phyloP scores from a whole-genome alignment of 176 grass and related monocot genomes.

The Ensete ventricosum region DNA sequence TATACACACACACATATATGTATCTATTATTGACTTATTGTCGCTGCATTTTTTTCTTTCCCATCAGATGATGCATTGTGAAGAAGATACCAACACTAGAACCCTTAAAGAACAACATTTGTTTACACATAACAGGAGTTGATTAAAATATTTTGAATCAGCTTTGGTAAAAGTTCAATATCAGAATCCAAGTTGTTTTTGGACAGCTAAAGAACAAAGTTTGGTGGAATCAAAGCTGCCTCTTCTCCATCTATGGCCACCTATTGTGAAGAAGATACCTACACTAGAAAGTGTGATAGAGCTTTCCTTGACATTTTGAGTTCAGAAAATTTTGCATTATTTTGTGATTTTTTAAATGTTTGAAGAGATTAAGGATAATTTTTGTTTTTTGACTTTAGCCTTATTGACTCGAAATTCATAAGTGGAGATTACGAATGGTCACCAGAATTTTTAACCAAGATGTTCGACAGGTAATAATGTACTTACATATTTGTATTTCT shows the following conservation, averaged over 20 bases:
- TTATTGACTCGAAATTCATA: constrained; percentile 66
- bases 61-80: no score
- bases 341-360: constrained; percentile 73
- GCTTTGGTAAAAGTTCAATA: no score
- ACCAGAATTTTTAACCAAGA: constrained; percentile 51
- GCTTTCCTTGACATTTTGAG: constrained; percentile 57
- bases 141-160: no score
- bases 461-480: constrained; percentile 54
- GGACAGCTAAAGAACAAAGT: no score
- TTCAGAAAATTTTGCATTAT: constrained; percentile 71
- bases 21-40: no score
- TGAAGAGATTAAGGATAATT: constrained; percentile 36
- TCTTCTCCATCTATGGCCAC: not conserved
- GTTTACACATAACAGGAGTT: no score
- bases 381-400: constrained; percentile 46
- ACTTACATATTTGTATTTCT: constrained; percentile 11
- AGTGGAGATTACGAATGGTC: constrained; percentile 55
- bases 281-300: constrained; percentile 54
- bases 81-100: no score
- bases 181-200: no score
- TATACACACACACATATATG: no score
- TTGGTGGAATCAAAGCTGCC: no score
- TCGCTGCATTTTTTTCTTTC: no score
- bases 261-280: constrained; percentile 29
- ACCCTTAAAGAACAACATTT: no score